Evolutionary conservation across 768 basidiomycete species (phyloP).

Genomic region (Trametes punicea): DNA sequence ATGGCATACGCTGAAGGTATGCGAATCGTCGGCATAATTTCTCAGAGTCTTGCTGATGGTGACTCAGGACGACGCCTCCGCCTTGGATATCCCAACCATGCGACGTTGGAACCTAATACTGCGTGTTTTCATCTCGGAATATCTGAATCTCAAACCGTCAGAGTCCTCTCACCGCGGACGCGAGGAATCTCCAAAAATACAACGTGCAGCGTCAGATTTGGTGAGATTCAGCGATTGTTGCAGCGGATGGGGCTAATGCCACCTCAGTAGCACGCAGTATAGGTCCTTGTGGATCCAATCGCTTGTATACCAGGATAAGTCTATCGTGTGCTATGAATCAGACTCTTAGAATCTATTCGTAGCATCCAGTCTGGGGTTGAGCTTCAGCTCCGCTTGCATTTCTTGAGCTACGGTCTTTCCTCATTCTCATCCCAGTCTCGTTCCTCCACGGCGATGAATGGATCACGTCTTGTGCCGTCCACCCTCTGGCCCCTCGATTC

Average conservation of each 20-base stretch:
- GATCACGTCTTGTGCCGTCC: no score
- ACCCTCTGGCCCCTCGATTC: no score
- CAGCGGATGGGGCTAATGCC: neutral
- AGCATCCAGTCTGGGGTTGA: no score
- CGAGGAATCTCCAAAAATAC: neutral
- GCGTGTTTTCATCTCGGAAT: slow-evolving; percentile 87
- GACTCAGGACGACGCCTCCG: slow-evolving; percentile 84
- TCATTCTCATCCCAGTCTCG: no score
- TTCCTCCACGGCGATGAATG: no score
- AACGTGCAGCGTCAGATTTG: slow-evolving; percentile 21
- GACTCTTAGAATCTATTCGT: no score
- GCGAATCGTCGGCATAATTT: slow-evolving; percentile 22
- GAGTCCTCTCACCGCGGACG: neutral
- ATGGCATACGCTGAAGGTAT: slow-evolving; percentile 80
- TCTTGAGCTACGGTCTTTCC: no score
- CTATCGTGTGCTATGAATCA: no score
- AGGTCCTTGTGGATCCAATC: neutral
- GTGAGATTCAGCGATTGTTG: slow-evolving; percentile 17
- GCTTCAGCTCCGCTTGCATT: no score
- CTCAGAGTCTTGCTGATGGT: neutral
- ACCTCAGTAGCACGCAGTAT: slow-evolving; percentile 8
- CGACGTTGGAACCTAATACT: slow-evolving; percentile 87
- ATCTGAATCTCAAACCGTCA: slow-evolving; percentile 66
- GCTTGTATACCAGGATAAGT: neutral
- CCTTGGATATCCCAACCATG: slow-evolving; percentile 81